phyloP scores from a whole-genome alignment of 768 basidiomycete genomes.

The Suillus occidentalis region DNA sequence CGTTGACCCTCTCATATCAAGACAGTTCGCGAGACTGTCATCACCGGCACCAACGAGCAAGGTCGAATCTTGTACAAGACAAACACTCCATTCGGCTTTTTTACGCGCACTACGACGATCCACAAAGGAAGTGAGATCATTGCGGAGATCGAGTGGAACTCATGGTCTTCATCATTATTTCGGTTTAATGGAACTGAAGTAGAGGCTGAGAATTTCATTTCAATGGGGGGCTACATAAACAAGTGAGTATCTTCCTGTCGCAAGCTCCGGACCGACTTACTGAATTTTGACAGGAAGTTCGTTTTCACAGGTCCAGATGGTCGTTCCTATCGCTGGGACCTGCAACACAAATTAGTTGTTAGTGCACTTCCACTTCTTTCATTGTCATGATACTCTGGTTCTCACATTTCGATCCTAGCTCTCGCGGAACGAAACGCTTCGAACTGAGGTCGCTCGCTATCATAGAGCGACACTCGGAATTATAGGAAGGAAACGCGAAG shows the following conservation, averaged over 20 bases:
- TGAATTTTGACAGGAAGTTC: neutral
- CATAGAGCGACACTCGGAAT: conserved; percentile 7
- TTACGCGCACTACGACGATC: conserved; percentile 23
- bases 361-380: neutral
- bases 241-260: conserved; percentile 16
- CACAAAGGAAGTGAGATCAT: conserved; percentile 22
- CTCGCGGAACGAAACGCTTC: conserved; percentile 18
- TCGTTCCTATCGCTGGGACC: conserved; percentile 1
- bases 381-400: neutral
- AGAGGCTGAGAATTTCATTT: conserved; percentile 26
- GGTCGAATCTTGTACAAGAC: conserved; percentile 6
- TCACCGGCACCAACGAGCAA: neutral
- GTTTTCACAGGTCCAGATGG: conserved; percentile 6
- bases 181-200: conserved; percentile 28
- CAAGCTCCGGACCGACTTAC: neutral
- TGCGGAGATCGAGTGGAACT: conserved; percentile 36
- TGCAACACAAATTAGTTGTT: neutral
- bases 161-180: conserved; percentile 30
- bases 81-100: conserved; percentile 3
- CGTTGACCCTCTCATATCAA: conserved; percentile 5
- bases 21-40: conserved; percentile 5
- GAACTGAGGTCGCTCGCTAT: conserved; percentile 22
- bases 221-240: conserved; percentile 18
- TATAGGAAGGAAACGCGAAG: conserved; percentile 5
- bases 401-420: neutral